These are phyloP conservation scores for Saturnispora halmiae DNA, from an alignment of 805 yeast genomes.

Conservation along the genomic window DNA sequence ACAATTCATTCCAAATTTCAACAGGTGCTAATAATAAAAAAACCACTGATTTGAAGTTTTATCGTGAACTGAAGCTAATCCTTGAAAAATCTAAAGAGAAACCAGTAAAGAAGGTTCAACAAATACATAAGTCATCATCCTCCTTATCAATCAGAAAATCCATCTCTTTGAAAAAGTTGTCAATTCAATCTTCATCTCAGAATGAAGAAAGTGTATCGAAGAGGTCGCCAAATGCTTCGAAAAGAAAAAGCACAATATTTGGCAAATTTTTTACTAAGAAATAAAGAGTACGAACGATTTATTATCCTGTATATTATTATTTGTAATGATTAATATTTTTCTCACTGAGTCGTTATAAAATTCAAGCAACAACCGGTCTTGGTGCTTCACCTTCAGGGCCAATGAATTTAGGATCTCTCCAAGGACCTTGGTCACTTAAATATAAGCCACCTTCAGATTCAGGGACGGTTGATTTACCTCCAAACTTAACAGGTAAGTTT, in stretches of 20 bases:
- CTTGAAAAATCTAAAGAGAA: background rate
- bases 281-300: no score
- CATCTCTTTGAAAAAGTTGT: background rate
- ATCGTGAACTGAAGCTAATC: background rate
- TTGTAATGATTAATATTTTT: background rate
- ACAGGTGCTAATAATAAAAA: background rate
- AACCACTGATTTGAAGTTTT: background rate
- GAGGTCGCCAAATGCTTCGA: background rate
- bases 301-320: background rate
- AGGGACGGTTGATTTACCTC: conserved; percentile 64
- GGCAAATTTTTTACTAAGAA: background rate
- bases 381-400: conserved; percentile 98
- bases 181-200: background rate
- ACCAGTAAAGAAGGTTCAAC: background rate
- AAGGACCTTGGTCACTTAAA: conserved; percentile 89
- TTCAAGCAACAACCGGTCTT: conserved; percentile 26
- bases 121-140: background rate
- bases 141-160: conserved; percentile 2
- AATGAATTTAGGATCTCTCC: conserved; percentile 83
- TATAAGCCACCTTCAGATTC: conserved; percentile 73
- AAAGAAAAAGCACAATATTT: conserved; percentile 1
- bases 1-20: background rate
- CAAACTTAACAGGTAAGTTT: conserved; percentile 85
- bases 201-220: background rate
- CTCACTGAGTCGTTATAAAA: background rate